Percentiles rank a stretch among this genome's conserved stretches.
Evolutionary conservation across 108 stramenopile species (phyloP).

Genomic region (Skeletonema potamos): DNA sequence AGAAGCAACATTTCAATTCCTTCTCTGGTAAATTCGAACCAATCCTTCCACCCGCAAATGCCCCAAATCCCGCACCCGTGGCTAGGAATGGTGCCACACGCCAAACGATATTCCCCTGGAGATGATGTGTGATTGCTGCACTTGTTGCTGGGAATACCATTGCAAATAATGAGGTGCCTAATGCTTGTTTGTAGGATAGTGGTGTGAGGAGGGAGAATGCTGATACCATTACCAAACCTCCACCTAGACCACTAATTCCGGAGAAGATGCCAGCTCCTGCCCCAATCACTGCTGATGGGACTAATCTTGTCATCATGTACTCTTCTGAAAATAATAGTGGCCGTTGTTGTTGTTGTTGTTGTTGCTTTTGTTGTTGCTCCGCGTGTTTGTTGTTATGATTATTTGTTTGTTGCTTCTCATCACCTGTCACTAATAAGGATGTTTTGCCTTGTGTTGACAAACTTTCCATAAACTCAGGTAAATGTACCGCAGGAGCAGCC

Average conservation of each 20-base stretch:
- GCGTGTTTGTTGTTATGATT: too few species aligned
- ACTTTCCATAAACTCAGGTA: not conserved
- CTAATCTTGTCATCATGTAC: not conserved
- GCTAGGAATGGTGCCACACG: not conserved
- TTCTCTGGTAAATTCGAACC: not conserved
- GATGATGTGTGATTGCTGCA: not conserved
- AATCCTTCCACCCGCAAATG: not conserved
- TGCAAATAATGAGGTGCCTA: not conserved
- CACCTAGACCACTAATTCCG: not conserved
- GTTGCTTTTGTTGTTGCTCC: not conserved
- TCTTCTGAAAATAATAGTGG: not conserved
- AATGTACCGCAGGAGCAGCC: not conserved
- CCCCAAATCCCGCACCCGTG: not conserved
- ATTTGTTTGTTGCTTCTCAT: too few species aligned
- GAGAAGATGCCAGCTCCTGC: not conserved
- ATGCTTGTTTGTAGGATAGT: not conserved
- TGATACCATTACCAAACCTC: not conserved
- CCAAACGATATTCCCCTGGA: not conserved
- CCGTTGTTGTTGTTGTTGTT: too few species aligned
- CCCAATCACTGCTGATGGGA: not conserved
- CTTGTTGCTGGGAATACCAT: not conserved
- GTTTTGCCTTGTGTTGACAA: too few species aligned
- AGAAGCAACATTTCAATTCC: not conserved
- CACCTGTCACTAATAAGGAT: too few species aligned
- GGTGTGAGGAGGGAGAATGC: not conserved